phyloP scores from a whole-genome alignment of 805 yeast species.

The Sugiyamaella americana region DNA sequence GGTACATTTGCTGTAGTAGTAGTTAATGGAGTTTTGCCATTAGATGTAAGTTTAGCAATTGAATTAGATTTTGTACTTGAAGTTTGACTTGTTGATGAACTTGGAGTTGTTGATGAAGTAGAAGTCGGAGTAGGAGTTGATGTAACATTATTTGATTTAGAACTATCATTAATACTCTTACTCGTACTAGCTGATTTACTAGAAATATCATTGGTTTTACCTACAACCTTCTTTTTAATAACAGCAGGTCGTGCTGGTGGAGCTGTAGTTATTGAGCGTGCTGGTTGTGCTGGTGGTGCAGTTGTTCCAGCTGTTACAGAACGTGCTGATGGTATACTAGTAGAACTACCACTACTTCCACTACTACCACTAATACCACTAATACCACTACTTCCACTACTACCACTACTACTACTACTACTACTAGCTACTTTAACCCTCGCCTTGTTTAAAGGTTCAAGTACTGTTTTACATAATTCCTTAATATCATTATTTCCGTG shows the following conservation, averaged over 20 bases:
- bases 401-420: background rate
- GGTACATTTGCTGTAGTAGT: background rate
- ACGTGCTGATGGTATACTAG: background rate
- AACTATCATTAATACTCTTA: background rate
- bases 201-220: background rate
- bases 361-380: too few relatives aligned
- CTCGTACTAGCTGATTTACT: background rate
- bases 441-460: too few relatives aligned
- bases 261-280: background rate
- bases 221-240: background rate
- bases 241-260: background rate
- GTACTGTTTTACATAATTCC: background rate
- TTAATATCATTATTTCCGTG: conserved; percentile 1
- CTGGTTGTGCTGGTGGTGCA: too few relatives aligned
- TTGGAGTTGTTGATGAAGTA: too few relatives aligned
- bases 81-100: too few relatives aligned
- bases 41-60: background rate
- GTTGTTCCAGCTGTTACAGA: background rate
- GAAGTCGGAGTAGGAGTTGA: too few relatives aligned
- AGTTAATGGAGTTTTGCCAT: background rate
- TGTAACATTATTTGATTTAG: background rate
- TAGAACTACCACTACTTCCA: too few relatives aligned
- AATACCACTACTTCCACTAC: too few relatives aligned
- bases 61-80: background rate
- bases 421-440: too few relatives aligned